Percentiles rank a stretch among this genome's conserved stretches.
Conservation (phyloP, 192 early-diverging fungal species). For the Obelidium mucronatum region DNA sequence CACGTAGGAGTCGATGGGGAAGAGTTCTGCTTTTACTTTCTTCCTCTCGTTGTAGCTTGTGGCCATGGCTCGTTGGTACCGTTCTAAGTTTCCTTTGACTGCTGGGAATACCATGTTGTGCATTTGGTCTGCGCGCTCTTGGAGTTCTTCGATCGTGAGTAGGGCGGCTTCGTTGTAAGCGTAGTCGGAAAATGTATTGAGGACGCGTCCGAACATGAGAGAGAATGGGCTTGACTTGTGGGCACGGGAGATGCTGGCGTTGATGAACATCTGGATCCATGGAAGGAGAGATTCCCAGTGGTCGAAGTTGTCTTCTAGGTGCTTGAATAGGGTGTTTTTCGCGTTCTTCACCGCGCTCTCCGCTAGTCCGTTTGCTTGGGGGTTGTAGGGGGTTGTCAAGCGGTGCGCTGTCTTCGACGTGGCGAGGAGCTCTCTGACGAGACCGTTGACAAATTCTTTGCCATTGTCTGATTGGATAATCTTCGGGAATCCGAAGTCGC, state of each 20-base stretch:
- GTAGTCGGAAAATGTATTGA: conserved; percentile 44
- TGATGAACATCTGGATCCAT: conserved; percentile 47
- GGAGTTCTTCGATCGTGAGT: neutral
- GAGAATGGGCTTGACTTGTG: conserved; percentile 50
- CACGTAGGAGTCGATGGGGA: conserved; percentile 24
- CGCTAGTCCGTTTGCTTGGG: conserved; percentile 52
- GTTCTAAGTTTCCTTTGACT: neutral
- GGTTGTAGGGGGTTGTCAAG: conserved; percentile 48
- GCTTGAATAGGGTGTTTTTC: conserved; percentile 38
- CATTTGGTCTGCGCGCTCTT: neutral
- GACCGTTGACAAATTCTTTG: conserved; percentile 51
- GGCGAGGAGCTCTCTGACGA: conserved; percentile 29
- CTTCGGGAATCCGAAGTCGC: conserved; percentile 35
- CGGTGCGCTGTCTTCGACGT: conserved; percentile 40
- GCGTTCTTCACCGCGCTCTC: conserved; percentile 45
- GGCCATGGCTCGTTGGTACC: neutral
- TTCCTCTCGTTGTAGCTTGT: neutral
- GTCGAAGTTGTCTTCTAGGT: conserved; percentile 18
- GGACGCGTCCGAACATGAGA: conserved; percentile 51
- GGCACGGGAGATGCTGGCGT: conserved; percentile 32
- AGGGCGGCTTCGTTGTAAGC: neutral
- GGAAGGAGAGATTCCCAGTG: conserved; percentile 48
- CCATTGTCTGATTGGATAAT: conserved; percentile 51
- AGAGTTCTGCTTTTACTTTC: neutral
- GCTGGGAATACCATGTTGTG: conserved; percentile 2